These are phyloP conservation scores for Nymphaea thermarum DNA, from an alignment of 164 flowering plant genomes.

Conservation along the genomic window DNA sequence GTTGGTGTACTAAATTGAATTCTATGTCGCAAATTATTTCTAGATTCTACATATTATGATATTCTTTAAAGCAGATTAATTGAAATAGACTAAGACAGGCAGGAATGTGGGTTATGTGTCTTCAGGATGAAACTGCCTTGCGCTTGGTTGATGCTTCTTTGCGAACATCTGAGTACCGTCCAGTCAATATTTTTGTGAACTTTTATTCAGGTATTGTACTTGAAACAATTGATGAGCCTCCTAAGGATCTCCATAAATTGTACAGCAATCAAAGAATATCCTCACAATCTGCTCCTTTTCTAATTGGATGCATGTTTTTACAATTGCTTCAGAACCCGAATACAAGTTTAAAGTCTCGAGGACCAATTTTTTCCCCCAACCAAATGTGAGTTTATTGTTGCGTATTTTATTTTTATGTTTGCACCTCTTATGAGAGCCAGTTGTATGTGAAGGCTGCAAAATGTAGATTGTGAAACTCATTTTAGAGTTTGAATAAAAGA, in stretches of 20 bases:
- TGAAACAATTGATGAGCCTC: not conserved
- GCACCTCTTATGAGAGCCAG: too few species aligned
- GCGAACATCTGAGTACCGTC: constrained; percentile 76
- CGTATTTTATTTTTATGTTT: too few species aligned
- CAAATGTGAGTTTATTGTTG: constrained; percentile 49
- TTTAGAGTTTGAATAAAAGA: too few species aligned
- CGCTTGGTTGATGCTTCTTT: constrained; percentile 69
- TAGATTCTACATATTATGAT: too few species aligned
- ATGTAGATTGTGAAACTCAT: too few species aligned
- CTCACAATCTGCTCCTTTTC: not conserved
- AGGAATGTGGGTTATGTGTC: not conserved
- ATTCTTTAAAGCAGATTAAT: too few species aligned
- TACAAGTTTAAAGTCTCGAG: constrained; percentile 72
- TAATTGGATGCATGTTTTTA: not conserved
- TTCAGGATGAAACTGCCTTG: constrained; percentile 88
- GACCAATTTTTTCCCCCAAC: constrained; percentile 86
- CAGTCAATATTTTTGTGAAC: constrained; percentile 78
- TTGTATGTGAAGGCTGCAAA: too few species aligned
- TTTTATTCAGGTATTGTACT: constrained; percentile 71
- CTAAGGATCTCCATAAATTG: not conserved
- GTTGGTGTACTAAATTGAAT: too few species aligned
- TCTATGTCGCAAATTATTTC: too few species aligned
- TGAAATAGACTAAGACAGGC: too few species aligned
- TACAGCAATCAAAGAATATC: too few species aligned
- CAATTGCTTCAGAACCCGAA: constrained; percentile 57